These are phyloP conservation scores for Juglanconis juglandina DNA, from an alignment of 2,329 filamentous ascomycete species.

Conservation along the genomic window DNA sequence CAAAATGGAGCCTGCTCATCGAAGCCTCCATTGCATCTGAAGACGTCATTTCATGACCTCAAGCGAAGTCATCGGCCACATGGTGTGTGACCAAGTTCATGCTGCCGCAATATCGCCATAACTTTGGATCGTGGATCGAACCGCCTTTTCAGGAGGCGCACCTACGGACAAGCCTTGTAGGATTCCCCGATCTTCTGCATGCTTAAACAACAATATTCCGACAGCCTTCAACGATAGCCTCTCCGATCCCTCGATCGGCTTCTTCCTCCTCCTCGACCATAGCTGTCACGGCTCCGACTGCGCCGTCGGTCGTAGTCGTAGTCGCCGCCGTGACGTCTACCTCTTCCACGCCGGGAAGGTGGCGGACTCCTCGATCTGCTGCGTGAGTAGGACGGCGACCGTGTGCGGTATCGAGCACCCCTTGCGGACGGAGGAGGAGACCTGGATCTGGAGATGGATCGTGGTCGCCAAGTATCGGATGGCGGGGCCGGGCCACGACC, in stretches of 20 bases:
- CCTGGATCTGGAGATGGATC: constrained; percentile 46
- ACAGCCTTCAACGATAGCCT: constrained; percentile 27
- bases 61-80: background rate
- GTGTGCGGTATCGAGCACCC: constrained; percentile 40
- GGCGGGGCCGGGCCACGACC: constrained; percentile 32
- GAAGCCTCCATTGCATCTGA: background rate
- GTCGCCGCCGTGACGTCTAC: constrained; percentile 30
- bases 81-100: background rate
- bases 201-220: background rate
- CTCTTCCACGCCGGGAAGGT: constrained; percentile 31
- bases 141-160: background rate
- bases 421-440: constrained; percentile 34
- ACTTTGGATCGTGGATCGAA: background rate
- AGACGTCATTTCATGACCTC: background rate
- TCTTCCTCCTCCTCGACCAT: constrained; percentile 33
- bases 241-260: constrained; percentile 39
- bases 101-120: background rate
- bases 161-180: too few species aligned
- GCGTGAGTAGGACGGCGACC: constrained; percentile 36
- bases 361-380: constrained; percentile 26
- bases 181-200: background rate
- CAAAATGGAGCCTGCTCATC: background rate
- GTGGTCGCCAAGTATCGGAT: constrained; percentile 61
- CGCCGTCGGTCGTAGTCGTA: constrained; percentile 32
- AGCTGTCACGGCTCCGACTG: constrained; percentile 48